Base-by-base conservation (phyloP, 345 rosid species). In the Clarkia xantiana region DNA sequence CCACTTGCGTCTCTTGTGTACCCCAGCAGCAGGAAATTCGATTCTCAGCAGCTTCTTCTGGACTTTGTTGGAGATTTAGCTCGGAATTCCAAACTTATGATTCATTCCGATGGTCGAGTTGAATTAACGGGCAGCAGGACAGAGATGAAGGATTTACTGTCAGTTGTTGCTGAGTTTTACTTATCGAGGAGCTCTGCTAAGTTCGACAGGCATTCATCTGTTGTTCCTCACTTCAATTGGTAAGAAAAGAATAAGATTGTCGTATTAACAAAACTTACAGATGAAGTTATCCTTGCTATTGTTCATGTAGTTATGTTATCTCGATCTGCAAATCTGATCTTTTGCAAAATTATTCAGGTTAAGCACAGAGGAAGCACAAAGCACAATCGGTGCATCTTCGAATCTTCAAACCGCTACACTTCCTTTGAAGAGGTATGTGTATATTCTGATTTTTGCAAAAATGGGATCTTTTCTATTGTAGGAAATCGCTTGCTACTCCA, bases 161-260 rank as follows among this genome's bases (percentile, higher is more conserved):
- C 93, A 10, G 10, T 81, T 44, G 74, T 81, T 63, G 78, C 93
- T 12, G 85, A 80, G 62, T 79, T 73, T 71, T 73, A 69, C 78
- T 52, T 80, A 49, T 66, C 77, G 5, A 72, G 61, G 52, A 67
- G 56, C 59, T 67, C 80, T 18, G 55, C 62, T 8, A 64, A 16
- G 29, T 53, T 66, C 66, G 67, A 54, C 51, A 78, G 59, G 61
- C 76, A 63, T 19, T 74, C 77, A 9, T 51, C 69, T 22, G 77
- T 82, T 55, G 65, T 86, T 46, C 96, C 96, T 0, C 71, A 75
- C 10, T 79, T 78, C 51, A 44, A 66, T 50, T 58, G 94, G 96
- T 86, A 76, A n/a, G n/a, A n/a, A n/a, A n/a, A n/a, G n/a, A n/a
- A n/a, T n/a, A n/a, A n/a, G n/a, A n/a, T n/a, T n/a, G n/a, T n/a